Base-by-base conservation (phyloP, 768 basidiomycete genomes). In the Phaeotremella skinneri region DNA sequence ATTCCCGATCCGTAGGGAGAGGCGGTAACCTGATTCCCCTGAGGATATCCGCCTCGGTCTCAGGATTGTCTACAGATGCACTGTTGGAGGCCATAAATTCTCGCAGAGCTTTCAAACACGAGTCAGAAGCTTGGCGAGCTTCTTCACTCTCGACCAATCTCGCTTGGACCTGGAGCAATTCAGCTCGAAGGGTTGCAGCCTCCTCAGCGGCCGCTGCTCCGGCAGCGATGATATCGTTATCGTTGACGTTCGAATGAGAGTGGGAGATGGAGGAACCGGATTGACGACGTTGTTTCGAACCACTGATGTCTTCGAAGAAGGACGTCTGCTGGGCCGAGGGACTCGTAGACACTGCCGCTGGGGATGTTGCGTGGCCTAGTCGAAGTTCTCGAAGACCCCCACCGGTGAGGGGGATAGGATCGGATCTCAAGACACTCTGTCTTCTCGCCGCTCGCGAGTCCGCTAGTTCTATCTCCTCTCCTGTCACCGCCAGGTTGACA, bases 111-210 rank as follows among this genome's bases (percentile, higher is more conserved):
- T 83, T 85, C 63, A 89, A 85, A 72, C 90, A 92, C 0, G 83
- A 83, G 64, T 97, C 91, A 32, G 88, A 89, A 2, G 93, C 93
- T 70, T 90, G 86, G 49, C 85, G 81, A 2, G 89, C 90, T 76
- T 97, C 93, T 61, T 83, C 86, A 0, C 85, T 81, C 70, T 94
- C 91, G 37, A 72, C 79, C 47, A 94, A 78, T 58, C 90, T 88
- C 60, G 83, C 82, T 65, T 84, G 84, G 56, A 86, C 64, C 1
- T 79, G 65, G 42, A 75, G 78, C 30, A 91, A 58, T 70, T 91
- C 88, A 55, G 80, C 81, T 30, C 84, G 83, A 32, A 89, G 49
- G 29, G 31, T 53, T 1, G 55, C 26, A 11, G 64, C 63, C 41
- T 67, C 59, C 37, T 63, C 37, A 23, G 39, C 37, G 13, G 58